Percentiles rank a stretch among this genome's conserved stretches.
Conservation (phyloP, 306 rosid species). For the Fragaria ananassa region DNA sequence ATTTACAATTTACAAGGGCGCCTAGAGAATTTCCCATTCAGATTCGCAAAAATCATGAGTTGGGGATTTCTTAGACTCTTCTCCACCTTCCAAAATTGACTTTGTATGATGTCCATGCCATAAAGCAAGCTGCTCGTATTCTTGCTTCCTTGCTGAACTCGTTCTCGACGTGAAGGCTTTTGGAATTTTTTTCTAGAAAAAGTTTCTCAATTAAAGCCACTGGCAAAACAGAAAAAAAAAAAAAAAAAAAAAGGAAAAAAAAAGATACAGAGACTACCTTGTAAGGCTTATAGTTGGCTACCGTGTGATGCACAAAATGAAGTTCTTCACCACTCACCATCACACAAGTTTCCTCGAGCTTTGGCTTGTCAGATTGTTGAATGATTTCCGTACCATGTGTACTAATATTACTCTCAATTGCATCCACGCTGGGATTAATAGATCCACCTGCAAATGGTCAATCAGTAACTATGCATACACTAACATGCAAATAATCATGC, state of each 20-base stretch:
- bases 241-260: background rate
- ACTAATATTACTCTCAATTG: conserved; percentile 21
- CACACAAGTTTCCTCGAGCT: conserved; percentile 70
- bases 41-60: conserved; percentile 39
- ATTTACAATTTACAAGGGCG: conserved; percentile 30
- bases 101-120: conserved; percentile 36
- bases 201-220: conserved; percentile 6
- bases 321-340: conserved; percentile 57
- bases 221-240: background rate
- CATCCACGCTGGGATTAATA: conserved; percentile 31
- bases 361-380: conserved; percentile 27
- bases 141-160: conserved; percentile 67
- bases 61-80: conserved; percentile 25
- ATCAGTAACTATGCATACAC: conserved; percentile 15
- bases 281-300: conserved; percentile 29
- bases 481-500: conserved; percentile 21
- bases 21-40: conserved; percentile 87
- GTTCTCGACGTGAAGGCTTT: conserved; percentile 52
- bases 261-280: conserved; percentile 42
- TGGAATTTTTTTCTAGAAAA: conserved; percentile 49
- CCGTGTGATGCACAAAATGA: conserved; percentile 29
- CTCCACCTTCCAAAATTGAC: conserved; percentile 18
- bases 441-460: conserved; percentile 29
- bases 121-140: conserved; percentile 70
- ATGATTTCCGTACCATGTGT: conserved; percentile 31